Percentiles rank a stretch among this genome's conserved stretches.
Conservation (phyloP, 176 grass and related monocot genomes). For the Pontederia paniculata region DNA sequence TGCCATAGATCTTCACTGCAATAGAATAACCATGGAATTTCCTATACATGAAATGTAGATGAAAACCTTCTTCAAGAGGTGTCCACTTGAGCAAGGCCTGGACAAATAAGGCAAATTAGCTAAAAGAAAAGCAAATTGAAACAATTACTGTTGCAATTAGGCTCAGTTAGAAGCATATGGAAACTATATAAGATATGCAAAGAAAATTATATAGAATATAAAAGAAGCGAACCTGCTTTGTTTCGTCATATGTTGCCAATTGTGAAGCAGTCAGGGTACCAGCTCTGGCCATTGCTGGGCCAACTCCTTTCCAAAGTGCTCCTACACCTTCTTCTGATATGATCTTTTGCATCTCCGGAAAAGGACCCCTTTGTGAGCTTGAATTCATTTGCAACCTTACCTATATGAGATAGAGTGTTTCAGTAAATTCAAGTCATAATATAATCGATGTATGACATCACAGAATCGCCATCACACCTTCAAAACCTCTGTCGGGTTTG, state of each 20-base stretch:
- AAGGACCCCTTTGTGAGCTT: slow-evolving; percentile 34
- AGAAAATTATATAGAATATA: neutral
- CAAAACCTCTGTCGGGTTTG: slow-evolving; percentile 77
- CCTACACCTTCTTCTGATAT: slow-evolving; percentile 54
- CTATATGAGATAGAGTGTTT: slow-evolving; percentile 16
- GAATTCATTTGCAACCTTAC: slow-evolving; percentile 81
- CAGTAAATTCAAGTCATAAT: slow-evolving; percentile 12
- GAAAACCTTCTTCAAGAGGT: slow-evolving; percentile 69
- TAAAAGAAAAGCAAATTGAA: neutral
- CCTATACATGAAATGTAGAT: slow-evolving; percentile 89
- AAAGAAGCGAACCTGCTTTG: no score
- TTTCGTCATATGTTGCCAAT: no score
- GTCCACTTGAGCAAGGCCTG: slow-evolving; percentile 29
- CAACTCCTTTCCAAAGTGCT: slow-evolving; percentile 5
- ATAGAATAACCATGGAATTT: neutral
- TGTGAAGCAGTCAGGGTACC: no score
- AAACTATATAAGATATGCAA: no score
- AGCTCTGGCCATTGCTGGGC: neutral
- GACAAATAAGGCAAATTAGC: no score
- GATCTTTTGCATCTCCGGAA: slow-evolving; percentile 53
- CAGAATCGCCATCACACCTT: slow-evolving; percentile 37
- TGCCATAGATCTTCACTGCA: no score
- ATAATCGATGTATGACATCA: slow-evolving; percentile 3
- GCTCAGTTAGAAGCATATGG: no score
- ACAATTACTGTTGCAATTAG: no score